Conservation (phyloP, 306 rosid species). For the Senna siamea region DNA sequence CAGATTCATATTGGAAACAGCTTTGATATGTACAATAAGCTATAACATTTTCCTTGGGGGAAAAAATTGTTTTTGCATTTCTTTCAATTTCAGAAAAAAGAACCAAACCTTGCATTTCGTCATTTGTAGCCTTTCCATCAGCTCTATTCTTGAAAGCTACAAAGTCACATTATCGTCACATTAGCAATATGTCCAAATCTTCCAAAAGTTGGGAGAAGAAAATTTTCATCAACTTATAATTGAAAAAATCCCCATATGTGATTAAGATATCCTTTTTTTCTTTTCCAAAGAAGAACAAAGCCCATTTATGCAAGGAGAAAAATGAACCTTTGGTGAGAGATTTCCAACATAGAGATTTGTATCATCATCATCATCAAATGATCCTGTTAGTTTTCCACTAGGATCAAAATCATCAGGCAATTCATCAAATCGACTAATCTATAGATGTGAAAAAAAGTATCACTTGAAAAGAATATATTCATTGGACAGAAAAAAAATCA, state of each 20-base stretch:
- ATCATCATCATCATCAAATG: slow-evolving; percentile 99
- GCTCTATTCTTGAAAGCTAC: slow-evolving; percentile 99
- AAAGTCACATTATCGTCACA: slow-evolving; percentile 99
- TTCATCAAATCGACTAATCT: slow-evolving; percentile 93
- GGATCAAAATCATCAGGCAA: slow-evolving; percentile 97
- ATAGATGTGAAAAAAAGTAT: slow-evolving; percentile 40
- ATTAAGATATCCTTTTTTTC: slow-evolving; percentile 18
- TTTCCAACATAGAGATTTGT: slow-evolving; percentile 99
- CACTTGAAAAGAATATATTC: slow-evolving; percentile 26
- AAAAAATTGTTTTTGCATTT: neutral
- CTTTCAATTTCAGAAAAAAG: slow-evolving; percentile 26
- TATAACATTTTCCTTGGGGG: slow-evolving; percentile 9
- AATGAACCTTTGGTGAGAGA: slow-evolving; percentile 87
- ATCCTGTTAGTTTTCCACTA: slow-evolving; percentile 94
- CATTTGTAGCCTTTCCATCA: slow-evolving; percentile 99
- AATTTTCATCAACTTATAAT: slow-evolving; percentile 93
- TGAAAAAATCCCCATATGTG: slow-evolving; percentile 34
- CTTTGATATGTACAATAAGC: neutral
- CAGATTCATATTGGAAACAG: slow-evolving; percentile 31
- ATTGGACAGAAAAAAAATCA: slow-evolving; percentile 23
- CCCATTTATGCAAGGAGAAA: slow-evolving; percentile 18
- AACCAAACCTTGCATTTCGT: slow-evolving; percentile 95
- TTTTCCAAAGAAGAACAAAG: slow-evolving; percentile 21
- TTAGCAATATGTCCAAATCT: slow-evolving; percentile 99
- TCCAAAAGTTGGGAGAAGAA: slow-evolving; percentile 97